Conservation (phyloP, 129 eudicot genomes). For the Flaveria sonorensis region DNA sequence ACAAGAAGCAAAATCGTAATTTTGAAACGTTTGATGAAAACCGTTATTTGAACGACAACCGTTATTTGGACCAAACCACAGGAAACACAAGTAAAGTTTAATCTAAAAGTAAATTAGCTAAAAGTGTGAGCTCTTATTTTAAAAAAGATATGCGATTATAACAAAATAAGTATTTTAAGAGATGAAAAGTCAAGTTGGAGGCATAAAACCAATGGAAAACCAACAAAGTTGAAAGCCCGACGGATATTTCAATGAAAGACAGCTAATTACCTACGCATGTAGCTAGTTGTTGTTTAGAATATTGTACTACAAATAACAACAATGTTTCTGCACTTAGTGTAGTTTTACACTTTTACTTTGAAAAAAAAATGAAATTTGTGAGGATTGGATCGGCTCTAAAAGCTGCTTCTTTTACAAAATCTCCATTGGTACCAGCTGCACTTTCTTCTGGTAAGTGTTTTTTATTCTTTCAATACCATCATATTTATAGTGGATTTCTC, state of each 20-base stretch:
- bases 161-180: neutral
- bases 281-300: neutral
- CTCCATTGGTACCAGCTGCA: neutral
- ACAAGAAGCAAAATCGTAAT: too few relatives aligned
- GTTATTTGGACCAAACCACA: too few relatives aligned
- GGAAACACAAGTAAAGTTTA: too few relatives aligned
- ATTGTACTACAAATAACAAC: neutral
- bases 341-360: constrained; percentile 4
- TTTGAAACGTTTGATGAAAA: too few relatives aligned
- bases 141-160: neutral
- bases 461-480: too few relatives aligned
- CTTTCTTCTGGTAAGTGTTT: constrained; percentile 12
- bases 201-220: constrained; percentile 5
- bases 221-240: constrained; percentile 1
- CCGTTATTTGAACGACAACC: too few relatives aligned
- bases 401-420: neutral
- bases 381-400: constrained; percentile 17
- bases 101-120: too few relatives aligned
- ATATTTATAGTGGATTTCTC: too few relatives aligned
- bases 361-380: constrained; percentile 16
- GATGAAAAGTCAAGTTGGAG: neutral
- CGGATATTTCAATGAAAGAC: neutral
- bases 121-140: too few relatives aligned
- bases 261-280: neutral
- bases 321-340: constrained; percentile 3